Evolutionary conservation across 2,329 filamentous ascomycete genomes (phyloP).

Genomic region (Epichloe uncinata): DNA sequence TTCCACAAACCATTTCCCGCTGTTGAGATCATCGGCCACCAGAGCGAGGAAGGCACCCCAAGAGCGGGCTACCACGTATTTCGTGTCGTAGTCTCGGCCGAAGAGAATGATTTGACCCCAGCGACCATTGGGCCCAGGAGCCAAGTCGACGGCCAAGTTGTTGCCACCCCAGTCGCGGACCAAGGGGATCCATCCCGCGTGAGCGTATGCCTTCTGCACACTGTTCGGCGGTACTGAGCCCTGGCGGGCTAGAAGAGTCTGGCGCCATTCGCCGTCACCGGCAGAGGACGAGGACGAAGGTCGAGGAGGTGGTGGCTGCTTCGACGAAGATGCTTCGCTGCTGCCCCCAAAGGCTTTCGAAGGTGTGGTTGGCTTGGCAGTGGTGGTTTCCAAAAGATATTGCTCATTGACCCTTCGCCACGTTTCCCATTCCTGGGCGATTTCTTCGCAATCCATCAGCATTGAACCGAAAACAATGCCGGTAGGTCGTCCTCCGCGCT

Average conservation of each 20-base stretch:
- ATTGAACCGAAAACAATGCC: conserved; percentile 90
- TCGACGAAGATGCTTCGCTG: conserved; percentile 55
- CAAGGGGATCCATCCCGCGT: conserved; percentile 89
- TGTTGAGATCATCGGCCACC: conserved; percentile 80
- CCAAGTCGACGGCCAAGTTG: conserved; percentile 85
- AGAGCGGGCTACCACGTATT: conserved; percentile 88
- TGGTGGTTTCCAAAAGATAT: conserved; percentile 53
- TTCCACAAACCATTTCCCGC: conserved; percentile 82
- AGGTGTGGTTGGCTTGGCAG: conserved; percentile 47
- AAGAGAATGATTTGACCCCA: conserved; percentile 98
- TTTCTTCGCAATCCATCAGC: conserved; percentile 95
- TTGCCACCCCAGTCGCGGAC: conserved; percentile 98
- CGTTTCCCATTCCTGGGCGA: conserved; percentile 93
- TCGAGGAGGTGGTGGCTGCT: conserved; percentile 19
- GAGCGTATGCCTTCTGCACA: conserved; percentile 85
- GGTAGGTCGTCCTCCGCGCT: conserved; percentile 79
- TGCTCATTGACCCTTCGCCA: conserved; percentile 91
- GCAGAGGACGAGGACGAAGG: conserved; percentile 31
- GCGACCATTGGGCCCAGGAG: conserved; percentile 74
- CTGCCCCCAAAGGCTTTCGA: conserved; percentile 59
- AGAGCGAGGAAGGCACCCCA: conserved; percentile 80
- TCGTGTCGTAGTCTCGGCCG: conserved; percentile 95
- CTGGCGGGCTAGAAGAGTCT: conserved; percentile 72
- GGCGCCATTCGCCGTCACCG: conserved; percentile 56
- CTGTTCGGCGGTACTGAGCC: conserved; percentile 77